phyloP scores from a whole-genome alignment of 2,329 filamentous ascomycete species.

The Hypomyces rosellus region DNA sequence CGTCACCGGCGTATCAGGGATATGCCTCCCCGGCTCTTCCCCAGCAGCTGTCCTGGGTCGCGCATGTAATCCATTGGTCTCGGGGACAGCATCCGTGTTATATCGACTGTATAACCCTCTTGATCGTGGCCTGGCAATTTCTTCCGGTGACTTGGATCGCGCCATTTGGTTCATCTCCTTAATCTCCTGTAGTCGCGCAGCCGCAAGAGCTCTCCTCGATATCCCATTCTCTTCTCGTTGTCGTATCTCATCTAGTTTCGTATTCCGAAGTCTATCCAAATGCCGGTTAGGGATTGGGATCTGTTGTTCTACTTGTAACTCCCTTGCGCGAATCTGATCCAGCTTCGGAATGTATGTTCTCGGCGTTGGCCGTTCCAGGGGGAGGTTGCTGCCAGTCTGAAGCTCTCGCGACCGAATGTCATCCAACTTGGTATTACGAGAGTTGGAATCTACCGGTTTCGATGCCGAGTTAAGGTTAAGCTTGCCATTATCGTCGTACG shows the following conservation, averaged over 20 bases:
- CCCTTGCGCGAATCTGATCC: conserved; percentile 31
- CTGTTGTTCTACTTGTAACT: conserved; percentile 25
- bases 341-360: conserved; percentile 25
- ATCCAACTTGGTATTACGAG: conserved; percentile 38
- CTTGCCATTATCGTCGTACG: conserved; percentile 25
- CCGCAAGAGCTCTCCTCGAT: conserved; percentile 42
- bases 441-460: conserved; percentile 22
- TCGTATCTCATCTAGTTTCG: conserved; percentile 44
- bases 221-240: conserved; percentile 37
- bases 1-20: conserved; percentile 36
- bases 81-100: conserved; percentile 3
- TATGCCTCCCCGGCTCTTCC: conserved; percentile 23
- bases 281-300: conserved; percentile 26
- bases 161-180: conserved; percentile 43
- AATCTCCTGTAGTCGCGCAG: conserved; percentile 46
- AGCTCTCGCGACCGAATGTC: conserved; percentile 39
- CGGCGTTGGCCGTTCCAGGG: conserved; percentile 12
- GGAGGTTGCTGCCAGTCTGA: conserved; percentile 24
- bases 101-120: conserved; percentile 7
- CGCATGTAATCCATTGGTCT: conserved; percentile 15
- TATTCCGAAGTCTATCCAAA: conserved; percentile 30
- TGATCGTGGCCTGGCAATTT: conserved; percentile 23
- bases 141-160: conserved; percentile 37
- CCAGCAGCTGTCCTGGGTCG: conserved; percentile 22
- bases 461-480: conserved; percentile 24